A percentile compares a stretch with the other conserved stretches of the same genome.
These are phyloP conservation scores for Oropetium thomaeum DNA, from an alignment of 176 grass and related monocot species.

Conservation along the genomic window DNA sequence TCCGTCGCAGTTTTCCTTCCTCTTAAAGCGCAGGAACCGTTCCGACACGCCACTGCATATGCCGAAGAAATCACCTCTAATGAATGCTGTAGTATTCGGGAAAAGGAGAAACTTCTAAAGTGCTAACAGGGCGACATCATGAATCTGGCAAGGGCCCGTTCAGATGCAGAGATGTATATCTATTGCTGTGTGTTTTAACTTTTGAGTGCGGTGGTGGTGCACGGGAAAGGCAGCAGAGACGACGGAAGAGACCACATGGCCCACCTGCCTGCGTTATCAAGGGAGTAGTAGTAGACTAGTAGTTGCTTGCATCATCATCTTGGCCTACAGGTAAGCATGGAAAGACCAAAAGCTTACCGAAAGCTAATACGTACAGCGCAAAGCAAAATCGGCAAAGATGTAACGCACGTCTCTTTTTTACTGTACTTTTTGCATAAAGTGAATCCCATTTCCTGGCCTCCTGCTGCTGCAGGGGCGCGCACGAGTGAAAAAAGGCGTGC, in stretches of 20 bases:
- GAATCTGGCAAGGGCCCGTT: neutral
- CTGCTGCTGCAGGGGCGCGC: neutral
- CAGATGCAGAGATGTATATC: neutral
- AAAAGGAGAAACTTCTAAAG: no score
- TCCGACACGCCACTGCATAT: neutral
- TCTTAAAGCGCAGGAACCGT: neutral
- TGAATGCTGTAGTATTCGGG: no score
- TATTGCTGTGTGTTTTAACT: neutral
- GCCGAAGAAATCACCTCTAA: neutral
- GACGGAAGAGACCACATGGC: no score
- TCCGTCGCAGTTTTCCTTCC: neutral
- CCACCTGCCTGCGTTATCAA: no score
- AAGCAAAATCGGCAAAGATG: neutral
- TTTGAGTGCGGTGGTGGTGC: neutral
- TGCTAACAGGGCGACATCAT: neutral
- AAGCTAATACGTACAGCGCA: no score
- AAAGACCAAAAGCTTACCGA: constrained; percentile 7
- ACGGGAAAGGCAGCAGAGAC: neutral
- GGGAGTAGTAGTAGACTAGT: no score
- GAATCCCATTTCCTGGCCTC: constrained; percentile 6
- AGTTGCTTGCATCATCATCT: neutral
- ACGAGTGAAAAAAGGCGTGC: neutral
- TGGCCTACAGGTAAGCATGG: neutral
- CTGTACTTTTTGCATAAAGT: constrained; percentile 7
- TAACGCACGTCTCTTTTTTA: neutral